Conservation (phyloP, 2,329 filamentous ascomycete genomes). For the Nannizziopsis barbatae region DNA sequence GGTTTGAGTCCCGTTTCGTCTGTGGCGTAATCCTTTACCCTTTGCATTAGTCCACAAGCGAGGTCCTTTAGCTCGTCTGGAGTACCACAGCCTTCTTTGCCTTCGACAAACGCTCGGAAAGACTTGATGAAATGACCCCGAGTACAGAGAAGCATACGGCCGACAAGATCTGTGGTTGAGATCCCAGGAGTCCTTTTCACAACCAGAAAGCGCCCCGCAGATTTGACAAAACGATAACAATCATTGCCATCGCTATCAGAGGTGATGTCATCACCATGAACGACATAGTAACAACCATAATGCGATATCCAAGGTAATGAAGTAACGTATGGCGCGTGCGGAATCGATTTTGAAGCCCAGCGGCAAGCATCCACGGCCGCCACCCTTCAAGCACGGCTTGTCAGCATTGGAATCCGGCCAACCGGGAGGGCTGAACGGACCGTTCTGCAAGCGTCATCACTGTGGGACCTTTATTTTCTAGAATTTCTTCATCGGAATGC, state of each 20-base stretch:
- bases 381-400: constrained; percentile 43
- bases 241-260: constrained; percentile 88
- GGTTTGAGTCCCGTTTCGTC: constrained; percentile 69
- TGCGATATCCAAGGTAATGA: constrained; percentile 86
- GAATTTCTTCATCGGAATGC: constrained; percentile 88
- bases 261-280: constrained; percentile 94
- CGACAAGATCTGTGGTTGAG: constrained; percentile 94
- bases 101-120: constrained; percentile 55
- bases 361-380: constrained; percentile 88
- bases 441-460: constrained; percentile 92
- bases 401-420: constrained; percentile 8
- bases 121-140: constrained; percentile 84
- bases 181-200: constrained; percentile 95
- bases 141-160: constrained; percentile 94
- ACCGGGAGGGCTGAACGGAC: constrained; percentile 29
- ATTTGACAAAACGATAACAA: constrained; percentile 96
- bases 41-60: constrained; percentile 59
- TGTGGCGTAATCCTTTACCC: constrained; percentile 76
- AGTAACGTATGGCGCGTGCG: constrained; percentile 87
- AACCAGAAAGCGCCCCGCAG: constrained; percentile 85
- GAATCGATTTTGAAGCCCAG: constrained; percentile 77
- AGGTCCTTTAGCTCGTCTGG: constrained; percentile 53
- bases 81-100: constrained; percentile 60
- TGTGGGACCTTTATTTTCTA: constrained; percentile 94
- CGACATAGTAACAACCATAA: constrained; percentile 90